Conservation (phyloP, 2,329 filamentous ascomycete genomes). For the Basipetospora chlamydospora region DNA sequence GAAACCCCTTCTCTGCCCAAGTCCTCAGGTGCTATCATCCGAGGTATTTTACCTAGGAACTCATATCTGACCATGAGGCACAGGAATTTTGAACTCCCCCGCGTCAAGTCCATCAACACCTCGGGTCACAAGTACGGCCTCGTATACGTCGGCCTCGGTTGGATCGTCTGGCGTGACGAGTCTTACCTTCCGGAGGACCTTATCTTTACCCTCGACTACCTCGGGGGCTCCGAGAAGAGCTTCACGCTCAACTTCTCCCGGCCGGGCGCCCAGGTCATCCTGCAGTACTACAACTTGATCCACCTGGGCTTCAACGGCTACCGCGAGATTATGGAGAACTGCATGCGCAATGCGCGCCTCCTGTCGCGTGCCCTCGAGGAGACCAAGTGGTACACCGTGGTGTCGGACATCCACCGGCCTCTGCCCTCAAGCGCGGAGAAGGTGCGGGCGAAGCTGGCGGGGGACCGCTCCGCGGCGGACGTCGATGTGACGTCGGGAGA, state of each 20-base stretch:
- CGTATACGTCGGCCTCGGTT: slow-evolving; percentile 54
- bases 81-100: slow-evolving; percentile 44
- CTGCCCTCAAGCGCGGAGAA: slow-evolving; percentile 21
- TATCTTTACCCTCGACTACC: slow-evolving; percentile 55
- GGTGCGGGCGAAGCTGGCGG: slow-evolving; percentile 4
- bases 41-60: neutral
- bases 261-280: slow-evolving; percentile 54
- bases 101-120: slow-evolving; percentile 52
- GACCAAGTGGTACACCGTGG: slow-evolving; percentile 50
- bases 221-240: slow-evolving; percentile 56
- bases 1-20: neutral
- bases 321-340: slow-evolving; percentile 50
- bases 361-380: slow-evolving; percentile 48
- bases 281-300: slow-evolving; percentile 60
- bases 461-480: slow-evolving; percentile 17
- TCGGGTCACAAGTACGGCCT: slow-evolving; percentile 48
- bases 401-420: slow-evolving; percentile 50
- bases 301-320: slow-evolving; percentile 57
- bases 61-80: too few relatives aligned
- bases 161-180: slow-evolving; percentile 56
- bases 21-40: too few relatives aligned
- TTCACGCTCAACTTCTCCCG: slow-evolving; percentile 62
- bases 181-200: slow-evolving; percentile 50
- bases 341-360: slow-evolving; percentile 47
- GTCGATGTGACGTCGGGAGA: slow-evolving; percentile 42